phyloP scores from a whole-genome alignment of 176 grass and related monocot species.

The Chrysopogon serrulatus region DNA sequence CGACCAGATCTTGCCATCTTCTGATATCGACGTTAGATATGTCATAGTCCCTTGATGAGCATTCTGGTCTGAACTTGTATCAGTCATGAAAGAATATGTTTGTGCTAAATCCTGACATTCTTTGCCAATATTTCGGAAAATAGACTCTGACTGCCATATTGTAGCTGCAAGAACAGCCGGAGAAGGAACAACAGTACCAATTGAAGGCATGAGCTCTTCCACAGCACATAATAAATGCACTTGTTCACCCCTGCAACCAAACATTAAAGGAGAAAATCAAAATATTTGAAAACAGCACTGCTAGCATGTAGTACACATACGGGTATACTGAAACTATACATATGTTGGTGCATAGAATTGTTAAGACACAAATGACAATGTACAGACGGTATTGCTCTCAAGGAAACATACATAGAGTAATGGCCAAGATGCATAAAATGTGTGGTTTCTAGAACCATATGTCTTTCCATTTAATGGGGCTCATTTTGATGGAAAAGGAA shows the following conservation, averaged over 20 bases:
- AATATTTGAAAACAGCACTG: slow-evolving; percentile 2
- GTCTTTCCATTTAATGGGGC: not conserved
- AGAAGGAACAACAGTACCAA: slow-evolving; percentile 75
- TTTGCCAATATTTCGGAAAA: slow-evolving; percentile 48
- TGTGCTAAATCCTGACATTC: slow-evolving; percentile 44
- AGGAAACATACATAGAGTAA: not conserved
- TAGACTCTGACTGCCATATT: slow-evolving; percentile 82
- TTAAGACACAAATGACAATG: not conserved
- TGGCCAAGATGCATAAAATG: not conserved
- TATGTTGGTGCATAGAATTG: slow-evolving; percentile 7
- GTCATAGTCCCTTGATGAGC: slow-evolving; percentile 28
- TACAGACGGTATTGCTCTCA: slow-evolving; percentile 10
- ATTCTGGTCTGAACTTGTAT: slow-evolving; percentile 24
- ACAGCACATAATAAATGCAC: slow-evolving; percentile 70
- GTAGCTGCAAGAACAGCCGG: slow-evolving; percentile 74
- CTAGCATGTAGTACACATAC: not conserved
- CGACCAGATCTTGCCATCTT: slow-evolving; percentile 95
- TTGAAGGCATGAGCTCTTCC: slow-evolving; percentile 91
- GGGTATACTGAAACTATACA: not conserved
- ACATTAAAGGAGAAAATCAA: not conserved
- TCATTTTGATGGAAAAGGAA: not conserved
- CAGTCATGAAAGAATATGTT: slow-evolving; percentile 11
- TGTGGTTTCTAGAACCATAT: not conserved
- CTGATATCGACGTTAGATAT: slow-evolving; percentile 75
- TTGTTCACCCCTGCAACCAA: slow-evolving; percentile 76